These are phyloP conservation scores for Coemansia sp. DNA, from an alignment of 192 early-diverging fungal genomes.

Conservation along the genomic window DNA sequence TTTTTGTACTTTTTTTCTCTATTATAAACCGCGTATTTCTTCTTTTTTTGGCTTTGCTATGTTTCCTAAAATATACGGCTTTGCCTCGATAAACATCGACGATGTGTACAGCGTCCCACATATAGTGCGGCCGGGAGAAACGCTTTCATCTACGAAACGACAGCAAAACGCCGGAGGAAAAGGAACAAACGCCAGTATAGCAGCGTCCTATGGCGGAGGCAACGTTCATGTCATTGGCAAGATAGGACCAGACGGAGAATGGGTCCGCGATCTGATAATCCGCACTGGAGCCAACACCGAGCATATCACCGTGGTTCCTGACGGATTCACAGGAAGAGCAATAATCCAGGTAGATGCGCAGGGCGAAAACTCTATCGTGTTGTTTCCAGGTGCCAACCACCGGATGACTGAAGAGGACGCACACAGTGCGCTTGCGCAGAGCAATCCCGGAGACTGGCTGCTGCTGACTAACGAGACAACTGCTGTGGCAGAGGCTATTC, in stretches of 20 bases:
- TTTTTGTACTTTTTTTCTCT: too few relatives aligned
- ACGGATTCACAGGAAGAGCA: constrained; percentile 75
- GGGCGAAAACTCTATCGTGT: constrained; percentile 87
- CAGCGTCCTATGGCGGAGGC: constrained; percentile 72
- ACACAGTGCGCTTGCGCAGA: constrained; percentile 54
- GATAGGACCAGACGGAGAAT: constrained; percentile 81
- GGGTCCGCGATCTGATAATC: constrained; percentile 70
- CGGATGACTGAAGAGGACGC: constrained; percentile 55
- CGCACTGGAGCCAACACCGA: constrained; percentile 67
- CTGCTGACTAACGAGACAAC: constrained; percentile 89
- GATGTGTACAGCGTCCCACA: constrained; percentile 52
- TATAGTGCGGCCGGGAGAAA: constrained; percentile 47
- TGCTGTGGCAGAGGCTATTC: constrained; percentile 65
- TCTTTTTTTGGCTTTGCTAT: too few relatives aligned
- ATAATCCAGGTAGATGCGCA: constrained; percentile 77
- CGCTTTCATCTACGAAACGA: constrained; percentile 27
- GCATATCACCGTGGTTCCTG: constrained; percentile 58
- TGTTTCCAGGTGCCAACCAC: constrained; percentile 80
- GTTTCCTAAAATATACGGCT: constrained; percentile 27
- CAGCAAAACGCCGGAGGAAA: constrained; percentile 54
- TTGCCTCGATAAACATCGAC: constrained; percentile 59
- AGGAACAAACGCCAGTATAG: constrained; percentile 89
- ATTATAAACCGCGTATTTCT: too few relatives aligned
- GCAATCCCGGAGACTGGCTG: constrained; percentile 71
- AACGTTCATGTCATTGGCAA: constrained; percentile 74